Evolutionary conservation across 1,139 yeast genomes (phyloP).

Genomic region (Protomyces inundatus): DNA sequence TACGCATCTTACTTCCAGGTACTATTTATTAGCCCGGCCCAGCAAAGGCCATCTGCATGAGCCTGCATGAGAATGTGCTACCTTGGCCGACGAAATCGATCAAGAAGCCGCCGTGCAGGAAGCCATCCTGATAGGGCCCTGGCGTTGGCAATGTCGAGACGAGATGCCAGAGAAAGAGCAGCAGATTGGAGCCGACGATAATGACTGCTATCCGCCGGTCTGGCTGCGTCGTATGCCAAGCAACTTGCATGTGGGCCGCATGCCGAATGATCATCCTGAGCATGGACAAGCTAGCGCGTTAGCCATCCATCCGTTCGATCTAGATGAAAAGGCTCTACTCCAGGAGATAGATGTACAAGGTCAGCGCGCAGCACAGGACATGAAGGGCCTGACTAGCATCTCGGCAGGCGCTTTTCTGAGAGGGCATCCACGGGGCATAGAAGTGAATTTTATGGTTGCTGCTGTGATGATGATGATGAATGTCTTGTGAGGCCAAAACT

Average conservation of each 20-base stretch:
- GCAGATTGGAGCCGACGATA: background rate
- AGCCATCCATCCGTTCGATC: background rate
- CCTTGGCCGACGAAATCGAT: slow-evolving; percentile 1
- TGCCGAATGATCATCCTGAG: background rate
- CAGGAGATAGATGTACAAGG: slow-evolving; percentile 49
- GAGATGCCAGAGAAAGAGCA: background rate
- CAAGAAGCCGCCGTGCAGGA: background rate
- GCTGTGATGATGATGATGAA: too few species aligned
- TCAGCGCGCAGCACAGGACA: background rate
- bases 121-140: background rate
- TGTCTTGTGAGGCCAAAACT: too few species aligned
- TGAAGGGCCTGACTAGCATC: background rate
- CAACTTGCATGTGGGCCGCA: background rate
- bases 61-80: background rate
- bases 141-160: background rate
- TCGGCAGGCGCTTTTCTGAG: background rate
- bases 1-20: background rate
- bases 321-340: background rate
- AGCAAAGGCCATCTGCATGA: background rate
- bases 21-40: background rate
- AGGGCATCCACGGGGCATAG: background rate
- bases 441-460: background rate
- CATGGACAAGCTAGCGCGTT: background rate
- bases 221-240: background rate
- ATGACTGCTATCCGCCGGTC: background rate